Base-by-base conservation (phyloP, 2,329 filamentous ascomycete species). In the Bipolaris cookei region DNA sequence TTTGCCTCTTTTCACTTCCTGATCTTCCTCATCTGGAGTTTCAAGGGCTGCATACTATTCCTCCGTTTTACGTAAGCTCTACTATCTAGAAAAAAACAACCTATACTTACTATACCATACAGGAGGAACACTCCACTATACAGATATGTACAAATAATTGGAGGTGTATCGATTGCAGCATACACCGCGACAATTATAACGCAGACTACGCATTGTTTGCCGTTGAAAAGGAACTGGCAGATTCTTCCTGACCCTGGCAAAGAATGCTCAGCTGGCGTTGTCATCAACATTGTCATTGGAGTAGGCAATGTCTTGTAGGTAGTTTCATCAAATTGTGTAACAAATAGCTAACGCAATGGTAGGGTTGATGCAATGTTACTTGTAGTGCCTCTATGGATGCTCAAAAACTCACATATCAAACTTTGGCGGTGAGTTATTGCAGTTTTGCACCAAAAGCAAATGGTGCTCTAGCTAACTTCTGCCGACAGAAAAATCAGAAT, bases 181-280 rank as follows among this genome's bases (percentile, higher is more conserved):
- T 54, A n/a, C 0, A 47, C 41, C 8, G 25, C 51, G 3, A 45
- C 38, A 25, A 44, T 50, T 5, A 38, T 44, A 30, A 54, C 46
- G 0, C 45, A 38, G 43, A 44, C 30, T 11, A 44, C 45, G n/a
- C 52, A 54, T 14, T 54, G 52, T 13, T 32, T 54, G 30, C 52
- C 52, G 1, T 38, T 51, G 37, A 28, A 42, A 23, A 11, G 16
- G 2, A 43, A 54, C 7, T 50, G 38, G 45, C 45, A 44, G 14
- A 44, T 50, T n/a, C 45, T 44, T 23, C 45, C 45, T 32, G 45
- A 54, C 1, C 30, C 46, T 13, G 30, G 30, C 11, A 54, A 51
- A 21, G 38, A 51, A 13, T 50, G 16, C 38, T 43, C 38, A 8
- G 52, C 45, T 1, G 30, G 38, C 11, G 38, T 54, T 16, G 21